Conservation (phyloP, 208 protist genomes). For the Wallacemonas sp. region DNA sequence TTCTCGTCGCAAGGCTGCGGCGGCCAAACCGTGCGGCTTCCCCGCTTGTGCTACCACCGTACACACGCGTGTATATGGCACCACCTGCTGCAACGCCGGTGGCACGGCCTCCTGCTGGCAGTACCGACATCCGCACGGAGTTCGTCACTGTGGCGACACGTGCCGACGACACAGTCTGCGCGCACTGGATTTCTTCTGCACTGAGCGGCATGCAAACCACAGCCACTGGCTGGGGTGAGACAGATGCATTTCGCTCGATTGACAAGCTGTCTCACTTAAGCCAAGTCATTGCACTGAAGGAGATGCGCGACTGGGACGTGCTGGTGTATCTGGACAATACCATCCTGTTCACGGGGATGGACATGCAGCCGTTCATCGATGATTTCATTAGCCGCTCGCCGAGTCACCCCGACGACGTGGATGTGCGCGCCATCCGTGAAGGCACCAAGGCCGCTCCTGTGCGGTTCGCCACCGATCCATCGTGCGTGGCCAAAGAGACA, state of each 20-base stretch:
- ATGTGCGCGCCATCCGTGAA: constrained; percentile 4
- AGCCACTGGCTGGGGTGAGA: background rate
- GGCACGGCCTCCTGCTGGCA: too few relatives aligned
- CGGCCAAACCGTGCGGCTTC: too few relatives aligned
- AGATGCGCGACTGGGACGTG: constrained; percentile 14
- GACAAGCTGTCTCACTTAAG: background rate
- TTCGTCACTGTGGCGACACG: background rate
- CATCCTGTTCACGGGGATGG: background rate
- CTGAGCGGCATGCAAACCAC: constrained; percentile 2
- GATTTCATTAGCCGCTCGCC: constrained; percentile 6
- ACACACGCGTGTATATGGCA: too few relatives aligned
- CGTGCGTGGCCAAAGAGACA: background rate
- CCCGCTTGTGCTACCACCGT: too few relatives aligned
- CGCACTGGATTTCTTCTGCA: background rate
- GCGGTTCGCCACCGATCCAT: background rate
- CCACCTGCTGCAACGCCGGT: too few relatives aligned
- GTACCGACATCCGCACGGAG: background rate
- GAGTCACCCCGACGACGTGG: background rate
- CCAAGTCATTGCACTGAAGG: background rate
- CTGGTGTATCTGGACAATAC: background rate
- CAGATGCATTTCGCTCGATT: background rate
- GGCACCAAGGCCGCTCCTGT: background rate
- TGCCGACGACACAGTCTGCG: background rate
- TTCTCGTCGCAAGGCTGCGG: background rate
- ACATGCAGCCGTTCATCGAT: constrained; percentile 1